phyloP scores from a whole-genome alignment of 1,284 basidiomycete species.

The Quambalaria eucalypti region DNA sequence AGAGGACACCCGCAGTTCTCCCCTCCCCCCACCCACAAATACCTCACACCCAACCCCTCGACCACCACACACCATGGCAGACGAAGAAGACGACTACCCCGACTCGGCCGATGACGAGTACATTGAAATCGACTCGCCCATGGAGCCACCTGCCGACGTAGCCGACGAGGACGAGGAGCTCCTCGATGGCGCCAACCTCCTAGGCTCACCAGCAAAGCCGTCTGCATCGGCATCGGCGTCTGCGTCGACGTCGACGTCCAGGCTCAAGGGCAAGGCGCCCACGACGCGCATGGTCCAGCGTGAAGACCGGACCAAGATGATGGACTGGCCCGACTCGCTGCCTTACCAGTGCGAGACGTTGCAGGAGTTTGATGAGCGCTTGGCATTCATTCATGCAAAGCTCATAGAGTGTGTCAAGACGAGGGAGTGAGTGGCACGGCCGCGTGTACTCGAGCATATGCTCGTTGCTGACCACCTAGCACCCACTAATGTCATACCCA shows the following conservation, averaged over 20 bases:
- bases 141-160: slow-evolving; percentile 4
- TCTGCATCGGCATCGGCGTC: not conserved
- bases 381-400: slow-evolving; percentile 67
- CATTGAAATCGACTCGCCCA: slow-evolving; percentile 3
- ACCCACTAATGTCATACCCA: not conserved
- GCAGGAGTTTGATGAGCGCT: slow-evolving; percentile 66
- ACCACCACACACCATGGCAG: not conserved
- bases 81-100: not conserved
- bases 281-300: too few species aligned
- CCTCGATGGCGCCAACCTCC: not conserved
- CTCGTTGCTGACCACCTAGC: too few species aligned
- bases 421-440: slow-evolving; percentile 62
- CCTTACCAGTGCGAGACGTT: slow-evolving; percentile 76
- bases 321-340: slow-evolving; percentile 48
- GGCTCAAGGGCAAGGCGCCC: not conserved
- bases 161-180: slow-evolving; percentile 5
- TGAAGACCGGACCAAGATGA: slow-evolving; percentile 4
- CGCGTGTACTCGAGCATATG: too few species aligned
- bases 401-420: slow-evolving; percentile 70
- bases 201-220: not conserved
- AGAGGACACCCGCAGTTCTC: not conserved
- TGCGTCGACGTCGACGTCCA: not conserved
- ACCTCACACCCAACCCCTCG: not conserved
- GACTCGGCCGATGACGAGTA: not conserved
- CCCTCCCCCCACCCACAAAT: not conserved